A percentile compares a stretch with the other conserved stretches of the same genome.
These are phyloP conservation scores for Ploettnerulaceae sp. DNA, from an alignment of 2,329 filamentous ascomycete species.

Conservation along the genomic window DNA sequence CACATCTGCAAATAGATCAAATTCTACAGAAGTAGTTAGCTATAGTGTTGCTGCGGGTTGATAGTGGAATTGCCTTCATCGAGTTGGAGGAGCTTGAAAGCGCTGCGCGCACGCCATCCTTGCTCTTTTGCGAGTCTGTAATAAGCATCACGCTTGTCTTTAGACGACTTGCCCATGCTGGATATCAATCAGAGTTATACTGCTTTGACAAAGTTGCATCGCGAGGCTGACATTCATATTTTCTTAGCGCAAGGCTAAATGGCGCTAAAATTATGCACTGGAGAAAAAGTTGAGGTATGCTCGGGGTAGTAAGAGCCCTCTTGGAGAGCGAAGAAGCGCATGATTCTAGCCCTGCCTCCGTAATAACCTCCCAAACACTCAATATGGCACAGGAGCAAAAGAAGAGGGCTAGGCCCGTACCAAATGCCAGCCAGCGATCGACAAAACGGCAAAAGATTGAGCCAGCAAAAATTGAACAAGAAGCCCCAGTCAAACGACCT, in stretches of 20 bases:
- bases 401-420: constrained; percentile 27
- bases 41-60: not conserved
- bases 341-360: not conserved
- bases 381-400: constrained; percentile 30
- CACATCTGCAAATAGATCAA: constrained; percentile 86
- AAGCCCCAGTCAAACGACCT: constrained; percentile 34
- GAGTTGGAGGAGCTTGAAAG: constrained; percentile 94
- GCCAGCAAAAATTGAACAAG: constrained; percentile 15
- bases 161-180: constrained; percentile 90
- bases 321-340: too few species aligned
- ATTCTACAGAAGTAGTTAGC: constrained; percentile 51
- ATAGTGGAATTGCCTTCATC: constrained; percentile 57
- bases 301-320: too few species aligned
- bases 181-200: not conserved
- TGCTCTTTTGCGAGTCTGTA: constrained; percentile 98
- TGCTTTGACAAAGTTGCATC: not conserved
- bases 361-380: not conserved
- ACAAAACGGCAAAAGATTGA: constrained; percentile 35
- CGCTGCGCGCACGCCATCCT: constrained; percentile 93
- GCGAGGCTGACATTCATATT: constrained; percentile 26
- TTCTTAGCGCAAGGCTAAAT: constrained; percentile 21
- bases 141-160: constrained; percentile 97
- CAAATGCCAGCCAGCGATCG: constrained; percentile 24
- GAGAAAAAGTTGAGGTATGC: constrained; percentile 11
- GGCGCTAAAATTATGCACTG: constrained; percentile 9